These are phyloP conservation scores for Keithomyces neogunnii DNA, from an alignment of 2,329 filamentous ascomycete species.

Conservation along the genomic window DNA sequence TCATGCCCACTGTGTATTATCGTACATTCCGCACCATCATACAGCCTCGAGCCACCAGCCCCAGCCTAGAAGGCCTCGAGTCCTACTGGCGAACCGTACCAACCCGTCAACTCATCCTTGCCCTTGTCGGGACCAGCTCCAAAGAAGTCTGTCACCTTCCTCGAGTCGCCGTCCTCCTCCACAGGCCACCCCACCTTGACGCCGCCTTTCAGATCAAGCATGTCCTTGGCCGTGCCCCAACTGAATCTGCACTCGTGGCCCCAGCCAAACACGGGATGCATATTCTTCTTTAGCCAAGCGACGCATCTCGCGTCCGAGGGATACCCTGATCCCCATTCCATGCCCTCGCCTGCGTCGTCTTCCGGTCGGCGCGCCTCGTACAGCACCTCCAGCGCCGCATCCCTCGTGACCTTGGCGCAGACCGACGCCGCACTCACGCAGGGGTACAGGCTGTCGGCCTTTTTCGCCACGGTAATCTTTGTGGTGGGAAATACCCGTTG, in stretches of 20 bases:
- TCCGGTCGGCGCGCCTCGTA: conserved; percentile 41
- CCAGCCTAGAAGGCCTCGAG: conserved; percentile 64
- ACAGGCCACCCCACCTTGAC: conserved; percentile 78
- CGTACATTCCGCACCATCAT: not conserved
- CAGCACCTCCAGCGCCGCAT: conserved; percentile 76
- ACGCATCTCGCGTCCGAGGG: conserved; percentile 78
- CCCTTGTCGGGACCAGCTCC: conserved; percentile 30
- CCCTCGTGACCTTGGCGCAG: conserved; percentile 91
- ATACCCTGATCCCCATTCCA: conserved; percentile 84
- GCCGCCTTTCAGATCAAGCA: conserved; percentile 68
- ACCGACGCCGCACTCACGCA: conserved; percentile 91
- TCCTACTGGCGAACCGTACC: conserved; percentile 71
- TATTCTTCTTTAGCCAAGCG: conserved; percentile 72
- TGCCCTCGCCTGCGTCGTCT: conserved; percentile 22
- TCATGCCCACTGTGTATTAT: not conserved
- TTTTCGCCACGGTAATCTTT: conserved; percentile 72
- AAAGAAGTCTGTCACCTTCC: conserved; percentile 72
- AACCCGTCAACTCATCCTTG: conserved; percentile 60
- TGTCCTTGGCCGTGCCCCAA: conserved; percentile 90
- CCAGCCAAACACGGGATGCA: conserved; percentile 95
- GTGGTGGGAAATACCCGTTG: conserved; percentile 75
- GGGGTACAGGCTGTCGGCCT: conserved; percentile 87
- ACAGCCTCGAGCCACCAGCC: not conserved
- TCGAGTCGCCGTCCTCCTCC: conserved; percentile 60
- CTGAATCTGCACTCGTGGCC: conserved; percentile 87